These are phyloP conservation scores for Jackrogersella minutella DNA, from an alignment of 495 filamentous ascomycete species.

Conservation along the genomic window DNA sequence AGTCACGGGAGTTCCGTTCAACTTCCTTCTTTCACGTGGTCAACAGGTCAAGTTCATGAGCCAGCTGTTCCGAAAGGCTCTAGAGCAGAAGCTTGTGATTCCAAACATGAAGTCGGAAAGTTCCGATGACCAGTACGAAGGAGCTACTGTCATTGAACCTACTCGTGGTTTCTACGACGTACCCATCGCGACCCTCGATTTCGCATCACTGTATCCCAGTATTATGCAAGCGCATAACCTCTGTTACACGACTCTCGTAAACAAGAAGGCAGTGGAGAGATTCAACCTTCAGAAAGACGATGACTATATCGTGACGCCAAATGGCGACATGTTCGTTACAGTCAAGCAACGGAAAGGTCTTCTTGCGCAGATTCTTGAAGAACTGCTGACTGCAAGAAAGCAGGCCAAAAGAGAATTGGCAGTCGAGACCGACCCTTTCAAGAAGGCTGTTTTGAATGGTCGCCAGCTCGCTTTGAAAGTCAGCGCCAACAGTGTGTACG, in stretches of 20 bases:
- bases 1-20: conserved; percentile 98
- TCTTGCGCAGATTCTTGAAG: conserved; percentile 93
- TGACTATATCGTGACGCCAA: conserved; percentile 96
- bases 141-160: conserved; percentile 97
- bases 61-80: conserved; percentile 93
- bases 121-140: conserved; percentile 89
- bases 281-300: conserved; percentile 79
- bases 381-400: conserved; percentile 87
- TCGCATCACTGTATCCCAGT: conserved; percentile 96
- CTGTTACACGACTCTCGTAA: conserved; percentile 95
- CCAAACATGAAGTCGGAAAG: conserved; percentile 76
- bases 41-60: conserved; percentile 99
- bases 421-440: conserved; percentile 92
- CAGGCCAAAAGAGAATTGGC: conserved; percentile 91
- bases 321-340: conserved; percentile 92
- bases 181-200: conserved; percentile 97
- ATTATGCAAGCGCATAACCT: conserved; percentile 99
- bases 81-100: conserved; percentile 91
- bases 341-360: conserved; percentile 89
- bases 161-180: conserved; percentile 90
- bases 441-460: conserved; percentile 97
- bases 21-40: conserved; percentile 87
- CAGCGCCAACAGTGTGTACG: conserved; percentile 98
- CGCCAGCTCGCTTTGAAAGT: conserved; percentile 95
- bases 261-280: conserved; percentile 78